Evolutionary conservation across 2,329 filamentous ascomycete genomes (phyloP), one percentile per base, ranked within the genome.

Genomic region (Hysterium pulicare): DNA sequence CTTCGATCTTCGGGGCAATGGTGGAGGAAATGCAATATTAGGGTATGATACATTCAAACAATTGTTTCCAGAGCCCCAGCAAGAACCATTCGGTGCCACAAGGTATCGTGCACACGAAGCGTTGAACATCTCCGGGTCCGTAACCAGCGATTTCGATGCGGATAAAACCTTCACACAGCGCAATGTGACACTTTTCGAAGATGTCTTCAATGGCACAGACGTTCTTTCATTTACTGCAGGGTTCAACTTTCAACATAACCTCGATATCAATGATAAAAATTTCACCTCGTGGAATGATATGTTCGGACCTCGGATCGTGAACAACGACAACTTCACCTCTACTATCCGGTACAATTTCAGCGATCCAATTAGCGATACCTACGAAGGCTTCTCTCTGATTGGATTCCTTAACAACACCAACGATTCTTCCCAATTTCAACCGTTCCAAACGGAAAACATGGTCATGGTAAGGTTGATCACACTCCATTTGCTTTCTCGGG

Each of bases 1-100:
- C 22, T 76, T 87, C 45, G 84, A 87, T 48, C 55, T 86, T 5
- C 73, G 77, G 3, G 71, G 69, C 2, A 87, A 87, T 48, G 70
- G 69, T 0, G 83, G 83, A 28, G 83, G 83, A 26, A 61, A 58
- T 17, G 61, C 63, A 10, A 58, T 64, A 20, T 57, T 69, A 3
- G 69, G 62, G 38, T 69, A 66, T 46, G 68, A 72, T 40, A 55
- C 64, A 0, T 82, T 82, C 55, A 70, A 71, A 23, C 73, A 78
- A 50, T 69, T 81, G 33, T 79, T 79, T 58, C n/a, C n/a, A n/a
- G n/a, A n/a, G n/a, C 78, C 77, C 4, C 50, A 57, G 1, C 50
- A 61, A 4, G 57, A 64, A 5, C 69, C 71, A 3, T 76, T 71
- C 50, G 71, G 66, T 35, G 72, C 68, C 7, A 71, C 63, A 4